These are phyloP conservation scores for Aspergillus olivimuriae DNA, from an alignment of 495 filamentous ascomycete genomes.

Conservation along the genomic window DNA sequence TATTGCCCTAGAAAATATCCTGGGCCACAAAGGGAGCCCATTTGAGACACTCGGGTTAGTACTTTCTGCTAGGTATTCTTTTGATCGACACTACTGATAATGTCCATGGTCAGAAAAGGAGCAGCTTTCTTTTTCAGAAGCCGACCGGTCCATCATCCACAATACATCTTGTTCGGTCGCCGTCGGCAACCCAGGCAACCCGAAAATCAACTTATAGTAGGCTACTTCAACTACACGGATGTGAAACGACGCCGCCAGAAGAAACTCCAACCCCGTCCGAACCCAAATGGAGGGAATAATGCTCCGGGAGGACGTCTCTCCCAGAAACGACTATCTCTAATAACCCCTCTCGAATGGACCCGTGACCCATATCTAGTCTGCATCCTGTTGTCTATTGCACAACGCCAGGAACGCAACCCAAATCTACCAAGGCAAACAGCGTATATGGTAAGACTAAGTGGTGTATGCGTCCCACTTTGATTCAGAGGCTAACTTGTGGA, in stretches of 20 bases:
- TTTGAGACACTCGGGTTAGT: too few species aligned
- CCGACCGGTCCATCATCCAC: background rate
- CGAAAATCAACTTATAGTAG: background rate
- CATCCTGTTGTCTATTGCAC: background rate
- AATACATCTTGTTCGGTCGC: background rate
- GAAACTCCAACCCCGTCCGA: background rate
- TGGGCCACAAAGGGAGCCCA: too few species aligned
- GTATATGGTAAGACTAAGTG: background rate
- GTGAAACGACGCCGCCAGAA: background rate
- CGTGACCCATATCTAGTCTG: background rate
- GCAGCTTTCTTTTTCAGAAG: too few species aligned
- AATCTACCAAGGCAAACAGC: background rate
- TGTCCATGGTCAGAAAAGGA: too few species aligned
- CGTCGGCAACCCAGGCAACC: background rate
- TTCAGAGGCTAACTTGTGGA: background rate
- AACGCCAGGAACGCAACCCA: background rate
- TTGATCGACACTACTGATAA: too few species aligned
- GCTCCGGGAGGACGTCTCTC: background rate
- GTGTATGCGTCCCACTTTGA: background rate
- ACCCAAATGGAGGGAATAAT: background rate
- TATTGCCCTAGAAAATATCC: too few species aligned
- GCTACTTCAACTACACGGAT: background rate
- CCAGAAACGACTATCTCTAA: background rate
- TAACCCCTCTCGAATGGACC: background rate
- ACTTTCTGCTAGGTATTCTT: too few species aligned